phyloP scores from a whole-genome alignment of 495 filamentous ascomycete genomes.

The Penicillium steckii region DNA sequence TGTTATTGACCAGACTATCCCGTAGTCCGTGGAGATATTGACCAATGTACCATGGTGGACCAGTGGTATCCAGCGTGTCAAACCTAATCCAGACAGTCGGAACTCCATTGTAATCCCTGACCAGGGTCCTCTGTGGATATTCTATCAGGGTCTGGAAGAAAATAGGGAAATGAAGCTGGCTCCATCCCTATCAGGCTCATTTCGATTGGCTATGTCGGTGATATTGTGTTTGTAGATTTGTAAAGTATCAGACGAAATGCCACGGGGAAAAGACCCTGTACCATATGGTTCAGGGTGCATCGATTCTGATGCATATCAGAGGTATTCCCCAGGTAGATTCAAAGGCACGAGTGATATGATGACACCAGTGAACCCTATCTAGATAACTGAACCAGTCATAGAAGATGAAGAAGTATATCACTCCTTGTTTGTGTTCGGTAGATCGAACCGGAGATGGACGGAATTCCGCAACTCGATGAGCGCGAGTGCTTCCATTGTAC shows the following conservation, averaged over 20 bases:
- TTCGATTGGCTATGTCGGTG: neutral
- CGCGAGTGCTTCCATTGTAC: no score
- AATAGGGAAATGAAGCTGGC: neutral
- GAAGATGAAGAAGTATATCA: neutral
- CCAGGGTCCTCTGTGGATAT: neutral
- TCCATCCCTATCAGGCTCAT: neutral
- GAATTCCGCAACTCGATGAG: neutral
- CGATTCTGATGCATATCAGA: neutral
- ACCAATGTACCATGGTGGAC: neutral
- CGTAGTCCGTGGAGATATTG: neutral
- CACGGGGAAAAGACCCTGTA: neutral
- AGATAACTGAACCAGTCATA: neutral
- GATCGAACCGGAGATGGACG: neutral
- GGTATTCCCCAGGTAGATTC: neutral
- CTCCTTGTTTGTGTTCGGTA: neutral
- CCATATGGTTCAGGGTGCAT: neutral
- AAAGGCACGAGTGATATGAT: no score
- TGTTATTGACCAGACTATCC: neutral
- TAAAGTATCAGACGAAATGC: neutral
- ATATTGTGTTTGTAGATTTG: neutral
- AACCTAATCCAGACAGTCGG: constrained; percentile 1
- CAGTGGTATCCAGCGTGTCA: neutral
- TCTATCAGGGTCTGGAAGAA: neutral
- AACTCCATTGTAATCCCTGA: neutral
- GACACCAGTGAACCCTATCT: neutral